Base-by-base conservation (phyloP, 1,139 yeast genomes). In the Neolecta irregularis region DNA sequence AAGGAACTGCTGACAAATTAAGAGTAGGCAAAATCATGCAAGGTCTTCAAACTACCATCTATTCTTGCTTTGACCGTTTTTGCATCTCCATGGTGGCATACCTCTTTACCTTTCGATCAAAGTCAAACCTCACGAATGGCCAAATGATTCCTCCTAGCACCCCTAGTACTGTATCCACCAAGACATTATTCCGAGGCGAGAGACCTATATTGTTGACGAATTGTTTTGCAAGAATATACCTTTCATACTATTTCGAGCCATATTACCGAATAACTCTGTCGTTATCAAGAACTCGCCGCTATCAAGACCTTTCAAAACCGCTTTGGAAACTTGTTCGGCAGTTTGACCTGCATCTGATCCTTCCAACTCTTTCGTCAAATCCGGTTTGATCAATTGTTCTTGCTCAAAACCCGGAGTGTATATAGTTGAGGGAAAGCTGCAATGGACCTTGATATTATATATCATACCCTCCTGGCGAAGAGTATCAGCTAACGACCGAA, bases 401-500 rank as follows among this genome's bases (percentile, higher is more conserved):
- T 72, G 72, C 5, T 60, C 69, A 49, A 56, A 91, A 0, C 98
- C 99, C 54, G 85, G 96, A 45, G 93, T 76, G 34, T 63, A 67
- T 56, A 88, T 83, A 51, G 81, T 83, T 0, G 98, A 98, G 0
- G 96, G 93, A 48, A 74, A 74, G 0, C 81, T 72, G 34, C 72
- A 65, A 9, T 60, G 57, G 5, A 62, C 64, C 2, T 51, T 40
- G 45, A 74, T 72, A 42, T 74, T 69, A 48, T 70, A 75, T 2
- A 76, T 74, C 1, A 64, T 53, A 40, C 80, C 64, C 52, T 91
- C 99, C 47, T 85, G 95, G 41, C 94, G 69, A 37, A 88, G 57
- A 4, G 77, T 63, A 34, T 76, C 76, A 0, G 85, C 74, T 24
- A 91, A 58, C 0, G 92, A 62, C 46, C 79, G 65, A 7, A 88